A percentile compares a stretch with the other conserved stretches of the same genome.
Evolutionary conservation across 2,329 filamentous ascomycete genomes (phyloP).

Genomic region (Sphaerulina vaccinii): DNA sequence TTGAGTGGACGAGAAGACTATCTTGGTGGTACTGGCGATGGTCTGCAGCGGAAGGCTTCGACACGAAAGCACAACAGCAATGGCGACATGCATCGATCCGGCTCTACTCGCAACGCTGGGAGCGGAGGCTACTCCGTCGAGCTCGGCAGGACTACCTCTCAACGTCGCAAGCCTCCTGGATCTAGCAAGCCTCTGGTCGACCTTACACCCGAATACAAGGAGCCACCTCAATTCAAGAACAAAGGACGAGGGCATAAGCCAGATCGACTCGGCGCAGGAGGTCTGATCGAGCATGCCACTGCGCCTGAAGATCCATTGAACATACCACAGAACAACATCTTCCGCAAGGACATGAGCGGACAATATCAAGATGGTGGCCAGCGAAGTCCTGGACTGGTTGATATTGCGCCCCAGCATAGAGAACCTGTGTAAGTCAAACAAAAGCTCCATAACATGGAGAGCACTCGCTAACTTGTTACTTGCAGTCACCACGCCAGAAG

Average conservation of each 20-base stretch:
- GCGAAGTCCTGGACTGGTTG: conserved; percentile 13
- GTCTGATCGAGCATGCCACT: conserved; percentile 48
- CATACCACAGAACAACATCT: conserved; percentile 46
- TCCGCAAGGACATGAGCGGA: conserved; percentile 37
- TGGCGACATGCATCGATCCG: conserved; percentile 24
- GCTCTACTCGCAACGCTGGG: conserved; percentile 20
- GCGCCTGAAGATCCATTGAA: conserved; percentile 44
- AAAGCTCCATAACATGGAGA: too few species aligned
- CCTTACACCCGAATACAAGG: conserved; percentile 63
- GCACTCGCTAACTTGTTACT: too few species aligned
- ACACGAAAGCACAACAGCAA: conserved; percentile 18
- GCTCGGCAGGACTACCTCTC: conserved; percentile 49
- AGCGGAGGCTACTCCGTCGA: conserved; percentile 35
- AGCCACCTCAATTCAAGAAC: conserved; percentile 59
- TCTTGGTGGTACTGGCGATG: conserved; percentile 12
- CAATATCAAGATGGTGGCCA: conserved; percentile 5
- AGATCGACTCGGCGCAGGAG: conserved; percentile 38
- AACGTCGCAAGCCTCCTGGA: conserved; percentile 38
- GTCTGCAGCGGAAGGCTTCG: conserved; percentile 17
- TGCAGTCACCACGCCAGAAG: conserved; percentile 18
- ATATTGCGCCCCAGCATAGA: conserved; percentile 21
- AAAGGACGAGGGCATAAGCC: conserved; percentile 52
- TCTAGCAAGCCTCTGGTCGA: conserved; percentile 62
- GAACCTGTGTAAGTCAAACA: conserved; percentile 25
- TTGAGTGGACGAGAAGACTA: conserved; percentile 21